Evolutionary conservation across 2,329 filamentous ascomycete genomes (phyloP), one percentile per base, ranked within the genome.

Genomic region (Madurella fahalii): DNA sequence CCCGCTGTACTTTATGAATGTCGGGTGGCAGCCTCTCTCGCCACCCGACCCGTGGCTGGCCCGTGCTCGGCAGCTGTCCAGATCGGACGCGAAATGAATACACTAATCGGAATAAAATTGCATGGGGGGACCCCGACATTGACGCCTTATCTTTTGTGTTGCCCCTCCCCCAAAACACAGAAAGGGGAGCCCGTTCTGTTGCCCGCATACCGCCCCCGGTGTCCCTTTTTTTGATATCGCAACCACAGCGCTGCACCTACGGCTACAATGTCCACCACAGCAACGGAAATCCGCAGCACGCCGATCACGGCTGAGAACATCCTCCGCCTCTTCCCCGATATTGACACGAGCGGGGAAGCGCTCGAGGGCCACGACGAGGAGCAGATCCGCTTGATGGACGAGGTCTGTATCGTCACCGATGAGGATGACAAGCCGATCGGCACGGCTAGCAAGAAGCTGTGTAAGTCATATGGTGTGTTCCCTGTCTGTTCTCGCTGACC

Each of bases 331-430:
- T 97, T 97, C 73, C 90, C 91, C 50, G 91, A 96, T 70, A 83
- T 85, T 71, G 79, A 87, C 72, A 84, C 84, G 57, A 82, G 78
- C 67, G 85, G 86, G 60, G 80, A 83, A 50, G 90, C 90, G 55
- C 81, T 97, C 43, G 87, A 87, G 53, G 94, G 93, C 49, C 95
- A 97, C 76, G 92, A 97, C 77, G 93, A 89, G 71, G 93, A 97
- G 78, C 94, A 99, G 77, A 96, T 96, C 67, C 86, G 93, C 48
- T 76, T 99, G 66, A 99, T 99, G 94, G 93, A 99, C 67, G 94
- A 97, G 77, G 88, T 96, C 47, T 99, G 94, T 80, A 97, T 99
- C 70, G 94, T 99, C 16, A 77, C 95, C 45, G 93, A 97, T 72
- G 85, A 95, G 66, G 83, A 97, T 66, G 94, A 97, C 71, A 78